Conservation (phyloP, 2,329 filamentous ascomycete genomes). For the Trichoderma guizhouense region DNA sequence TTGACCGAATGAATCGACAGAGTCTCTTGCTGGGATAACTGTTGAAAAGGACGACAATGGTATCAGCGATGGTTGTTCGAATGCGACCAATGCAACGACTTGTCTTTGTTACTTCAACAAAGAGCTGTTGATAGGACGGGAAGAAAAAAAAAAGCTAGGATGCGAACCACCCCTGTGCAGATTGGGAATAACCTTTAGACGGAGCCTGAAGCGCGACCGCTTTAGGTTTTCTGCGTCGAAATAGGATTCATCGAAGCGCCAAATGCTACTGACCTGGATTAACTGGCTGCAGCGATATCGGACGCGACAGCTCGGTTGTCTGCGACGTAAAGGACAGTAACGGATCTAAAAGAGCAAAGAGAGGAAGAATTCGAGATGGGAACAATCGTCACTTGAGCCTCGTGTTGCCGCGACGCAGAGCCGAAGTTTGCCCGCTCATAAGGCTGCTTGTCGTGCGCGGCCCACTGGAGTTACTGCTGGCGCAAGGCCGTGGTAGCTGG, state of each 20-base stretch:
- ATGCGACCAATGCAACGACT: background rate
- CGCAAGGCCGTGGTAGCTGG: background rate
- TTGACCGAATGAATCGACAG: constrained; percentile 19
- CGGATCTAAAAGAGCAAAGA: background rate
- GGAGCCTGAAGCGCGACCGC: constrained; percentile 8
- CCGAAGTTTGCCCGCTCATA: constrained; percentile 21
- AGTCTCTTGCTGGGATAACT: constrained; percentile 16
- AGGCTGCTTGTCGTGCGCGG: background rate
- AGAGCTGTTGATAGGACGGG: background rate
- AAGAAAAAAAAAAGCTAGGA: constrained; percentile 1
- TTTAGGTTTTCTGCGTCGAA: background rate
- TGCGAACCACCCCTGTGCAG: constrained; percentile 8
- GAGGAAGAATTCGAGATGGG: background rate
- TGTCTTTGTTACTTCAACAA: background rate
- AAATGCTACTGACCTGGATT: constrained; percentile 14
- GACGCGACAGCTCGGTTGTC: constrained; percentile 17
- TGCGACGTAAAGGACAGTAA: constrained; percentile 10
- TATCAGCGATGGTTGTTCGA: background rate
- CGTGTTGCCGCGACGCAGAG: constrained; percentile 10
- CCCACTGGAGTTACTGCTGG: background rate
- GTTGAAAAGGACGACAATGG: background rate
- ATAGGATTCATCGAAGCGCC: background rate
- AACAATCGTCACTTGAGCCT: constrained; percentile 17
- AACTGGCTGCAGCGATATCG: constrained; percentile 19
- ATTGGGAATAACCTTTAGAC: constrained; percentile 9